Base-by-base conservation (phyloP, 176 grass and related monocot genomes). In the Dendrocalamus sinicus region DNA sequence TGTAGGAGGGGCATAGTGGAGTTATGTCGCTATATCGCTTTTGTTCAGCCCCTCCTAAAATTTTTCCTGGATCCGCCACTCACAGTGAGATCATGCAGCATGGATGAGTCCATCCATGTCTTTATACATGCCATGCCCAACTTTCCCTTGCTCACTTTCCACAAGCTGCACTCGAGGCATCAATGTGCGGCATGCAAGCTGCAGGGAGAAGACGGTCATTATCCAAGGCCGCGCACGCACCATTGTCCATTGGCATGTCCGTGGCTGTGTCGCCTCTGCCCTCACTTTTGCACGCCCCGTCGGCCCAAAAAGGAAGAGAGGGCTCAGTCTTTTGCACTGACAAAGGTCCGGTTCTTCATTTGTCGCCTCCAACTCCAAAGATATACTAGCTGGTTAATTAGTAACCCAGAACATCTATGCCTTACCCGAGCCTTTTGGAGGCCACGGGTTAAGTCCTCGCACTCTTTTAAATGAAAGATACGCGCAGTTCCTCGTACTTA, bases 251-350 rank as follows among this genome's bases (percentile, higher is more conserved):
- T 77, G 66, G 40, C 73, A 4, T 73, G 80, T 72, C 84, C 51
- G 70, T 84, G 73, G 26, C 72, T 12, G 24, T 35, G 61, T 83
- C 68, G 60, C 50, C 28, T 48, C 66, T 82, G 83, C 44, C 22
- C 20, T 60, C 84, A n/a, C 84, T 83, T 91, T 84, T 79, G 4
- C 73, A 45, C 67, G 30, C 60, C 19, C 73, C 83, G 63, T 87
- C 75, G 61, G 77, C 85, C 55, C 60, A 46, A 37, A 79, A 91
- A 74, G 48, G 69, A 68, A 59, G 11, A 62, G 67, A 0, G 52
- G 52, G 46, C 5, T 30, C 12, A 32, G 47, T 43, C 74, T 87
- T 74, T 83, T 68, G 48, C 59, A 67, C 80, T 41, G 74, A 70
- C 70, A 81, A 77, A 41, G 48, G 7, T 73, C 60, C 79, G 53